A percentile compares a stretch with the other conserved stretches of the same genome.
phyloP scores from a whole-genome alignment of 805 yeast species.

The Debaryomyces castellii region DNA sequence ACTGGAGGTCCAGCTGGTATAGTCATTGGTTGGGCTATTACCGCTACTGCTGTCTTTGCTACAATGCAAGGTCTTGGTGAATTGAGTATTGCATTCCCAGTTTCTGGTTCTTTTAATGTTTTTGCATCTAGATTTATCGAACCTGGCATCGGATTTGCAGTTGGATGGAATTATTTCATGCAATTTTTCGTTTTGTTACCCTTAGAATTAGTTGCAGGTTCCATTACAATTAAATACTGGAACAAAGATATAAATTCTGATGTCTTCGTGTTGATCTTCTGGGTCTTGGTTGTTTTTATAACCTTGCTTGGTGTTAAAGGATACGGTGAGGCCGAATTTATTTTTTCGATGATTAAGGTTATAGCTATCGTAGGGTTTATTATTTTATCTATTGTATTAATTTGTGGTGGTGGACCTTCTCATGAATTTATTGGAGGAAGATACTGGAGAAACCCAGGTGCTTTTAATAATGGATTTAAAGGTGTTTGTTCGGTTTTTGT shows the following conservation, averaged over 20 bases:
- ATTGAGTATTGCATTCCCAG: slow-evolving; percentile 58
- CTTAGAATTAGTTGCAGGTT: slow-evolving; percentile 3
- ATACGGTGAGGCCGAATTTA: slow-evolving; percentile 11
- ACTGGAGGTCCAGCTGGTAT: slow-evolving; percentile 67
- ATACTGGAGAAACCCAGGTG: slow-evolving; percentile 9
- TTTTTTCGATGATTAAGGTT: slow-evolving; percentile 5
- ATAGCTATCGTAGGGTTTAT: slow-evolving; percentile 4
- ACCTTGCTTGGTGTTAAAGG: slow-evolving; percentile 7
- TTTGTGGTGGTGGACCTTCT: slow-evolving; percentile 8
- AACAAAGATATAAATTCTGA: slow-evolving; percentile 8
- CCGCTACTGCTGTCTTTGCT: slow-evolving; percentile 54
- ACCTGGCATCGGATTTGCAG: slow-evolving; percentile 56
- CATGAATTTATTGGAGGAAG: slow-evolving; percentile 7
- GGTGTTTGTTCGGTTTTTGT: slow-evolving; percentile 32
- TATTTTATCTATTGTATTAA: slow-evolving; percentile 23
- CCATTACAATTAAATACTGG: slow-evolving; percentile 9
- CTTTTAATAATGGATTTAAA: slow-evolving; percentile 33
- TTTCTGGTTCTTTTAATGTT: slow-evolving; percentile 63
- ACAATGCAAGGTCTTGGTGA: slow-evolving; percentile 57
- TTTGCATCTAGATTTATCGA: slow-evolving; percentile 61
- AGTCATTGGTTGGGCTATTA: slow-evolving; percentile 52
- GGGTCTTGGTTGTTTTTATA: slow-evolving; percentile 1
- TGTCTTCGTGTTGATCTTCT: slow-evolving; percentile 7
- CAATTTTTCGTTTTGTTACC: slow-evolving; percentile 5
- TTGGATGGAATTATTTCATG: slow-evolving; percentile 29